A percentile compares a stretch with the other conserved stretches of the same genome.
Evolutionary conservation across 805 yeast genomes (phyloP).

Genomic region (Candida silvicultrix): DNA sequence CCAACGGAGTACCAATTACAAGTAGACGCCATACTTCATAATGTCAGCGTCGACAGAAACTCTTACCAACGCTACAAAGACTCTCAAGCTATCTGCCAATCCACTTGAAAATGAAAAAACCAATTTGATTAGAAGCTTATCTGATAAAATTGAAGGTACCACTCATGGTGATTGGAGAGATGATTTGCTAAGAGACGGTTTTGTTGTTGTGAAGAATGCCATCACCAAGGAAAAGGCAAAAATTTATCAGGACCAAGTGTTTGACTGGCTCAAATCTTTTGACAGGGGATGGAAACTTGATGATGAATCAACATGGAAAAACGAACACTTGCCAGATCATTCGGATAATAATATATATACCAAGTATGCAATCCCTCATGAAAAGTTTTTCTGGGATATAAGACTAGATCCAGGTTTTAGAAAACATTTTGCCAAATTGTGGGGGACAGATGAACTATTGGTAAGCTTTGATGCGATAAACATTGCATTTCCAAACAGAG

Average conservation of each 20-base stretch:
- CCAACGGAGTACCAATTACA: too few relatives aligned
- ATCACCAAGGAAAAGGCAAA: constrained; percentile 20
- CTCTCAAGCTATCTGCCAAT: constrained; percentile 5
- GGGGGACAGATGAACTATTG: constrained; percentile 27
- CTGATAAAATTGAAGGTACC: constrained; percentile 4
- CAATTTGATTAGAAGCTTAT: constrained; percentile 6
- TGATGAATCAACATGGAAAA: constrained; percentile 24
- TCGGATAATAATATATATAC: constrained; percentile 11
- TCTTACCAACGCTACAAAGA: neutral
- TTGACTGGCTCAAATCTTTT: constrained; percentile 20
- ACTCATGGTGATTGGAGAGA: constrained; percentile 24
- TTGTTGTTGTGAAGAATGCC: constrained; percentile 26
- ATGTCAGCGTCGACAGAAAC: neutral
- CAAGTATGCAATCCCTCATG: constrained; percentile 22
- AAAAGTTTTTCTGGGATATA: constrained; percentile 28
- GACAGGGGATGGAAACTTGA: constrained; percentile 18
- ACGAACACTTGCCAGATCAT: constrained; percentile 23
- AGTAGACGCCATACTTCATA: too few relatives aligned
- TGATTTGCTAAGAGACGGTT: constrained; percentile 23
- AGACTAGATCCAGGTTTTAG: constrained; percentile 24
- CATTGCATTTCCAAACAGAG: constrained; percentile 22
- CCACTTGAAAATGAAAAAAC: constrained; percentile 14
- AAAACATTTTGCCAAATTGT: constrained; percentile 22
- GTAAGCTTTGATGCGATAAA: constrained; percentile 29
- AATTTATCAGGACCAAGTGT: constrained; percentile 16